Evolutionary conservation across 805 yeast genomes (phyloP).

Genomic region (Hanseniaspora guilliermondii): DNA sequence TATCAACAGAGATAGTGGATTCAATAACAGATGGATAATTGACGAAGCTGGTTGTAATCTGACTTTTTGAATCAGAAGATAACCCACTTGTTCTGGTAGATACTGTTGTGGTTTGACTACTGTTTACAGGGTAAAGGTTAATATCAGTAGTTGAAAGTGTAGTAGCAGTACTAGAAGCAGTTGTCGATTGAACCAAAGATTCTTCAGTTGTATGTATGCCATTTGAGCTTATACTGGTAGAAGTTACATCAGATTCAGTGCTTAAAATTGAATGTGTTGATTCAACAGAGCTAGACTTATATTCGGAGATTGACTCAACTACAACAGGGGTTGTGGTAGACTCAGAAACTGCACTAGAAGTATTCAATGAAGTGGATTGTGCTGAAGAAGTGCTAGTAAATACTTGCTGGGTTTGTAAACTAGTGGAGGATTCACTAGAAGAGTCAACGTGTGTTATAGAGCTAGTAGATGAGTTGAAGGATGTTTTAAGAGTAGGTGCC

Average conservation of each 20-base stretch:
- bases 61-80: not conserved
- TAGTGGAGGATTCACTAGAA: constrained; percentile 3
- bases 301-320: not conserved
- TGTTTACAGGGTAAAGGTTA: not conserved
- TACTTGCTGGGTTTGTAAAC: not conserved
- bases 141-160: not conserved
- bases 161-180: not conserved
- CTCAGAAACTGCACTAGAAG: not conserved
- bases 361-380: constrained; percentile 13
- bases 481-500: not conserved
- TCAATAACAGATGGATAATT: constrained; percentile 10
- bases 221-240: constrained; percentile 9
- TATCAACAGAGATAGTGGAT: constrained; percentile 1
- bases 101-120: not conserved
- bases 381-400: constrained; percentile 1
- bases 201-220: not conserved
- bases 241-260: constrained; percentile 18
- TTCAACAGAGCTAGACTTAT: not conserved
- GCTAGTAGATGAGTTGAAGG: not conserved
- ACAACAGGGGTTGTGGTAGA: not conserved
- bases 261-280: constrained; percentile 18
- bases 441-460: not conserved
- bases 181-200: not conserved
- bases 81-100: not conserved
- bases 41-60: not conserved